phyloP scores from a whole-genome alignment of 352 stramenopile genomes.

The Plasmopara muralis region DNA sequence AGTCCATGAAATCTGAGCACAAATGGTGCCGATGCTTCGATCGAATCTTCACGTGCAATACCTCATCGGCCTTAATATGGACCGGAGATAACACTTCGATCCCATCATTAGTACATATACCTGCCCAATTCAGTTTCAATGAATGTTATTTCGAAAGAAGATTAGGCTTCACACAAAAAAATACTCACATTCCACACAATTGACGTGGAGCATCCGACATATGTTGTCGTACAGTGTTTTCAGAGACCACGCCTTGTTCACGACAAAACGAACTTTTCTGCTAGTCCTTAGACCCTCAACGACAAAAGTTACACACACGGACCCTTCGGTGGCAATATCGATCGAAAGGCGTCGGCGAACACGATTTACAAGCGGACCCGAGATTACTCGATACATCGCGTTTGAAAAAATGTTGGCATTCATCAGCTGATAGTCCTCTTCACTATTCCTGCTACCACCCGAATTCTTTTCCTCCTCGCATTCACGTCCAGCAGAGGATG shows the following conservation, averaged over 20 bases:
- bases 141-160: constrained; percentile 5
- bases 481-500: constrained; percentile 36
- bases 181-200: constrained; percentile 50
- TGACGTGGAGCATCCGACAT: constrained; percentile 62
- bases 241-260: constrained; percentile 61
- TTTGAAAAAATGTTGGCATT: constrained; percentile 77
- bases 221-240: constrained; percentile 55
- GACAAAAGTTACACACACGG: constrained; percentile 60
- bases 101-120: constrained; percentile 43
- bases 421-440: constrained; percentile 12
- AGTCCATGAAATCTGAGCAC: constrained; percentile 25
- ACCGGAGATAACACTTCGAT: constrained; percentile 62
- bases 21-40: constrained; percentile 38
- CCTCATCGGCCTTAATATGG: constrained; percentile 67
- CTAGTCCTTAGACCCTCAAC: constrained; percentile 54
- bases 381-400: constrained; percentile 79
- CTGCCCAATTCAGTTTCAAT: constrained; percentile 21
- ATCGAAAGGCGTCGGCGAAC: constrained; percentile 71
- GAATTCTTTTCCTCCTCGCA: constrained; percentile 17
- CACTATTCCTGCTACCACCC: constrained; percentile 12
- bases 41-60: constrained; percentile 59
- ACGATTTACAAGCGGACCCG: constrained; percentile 64
- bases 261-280: constrained; percentile 63
- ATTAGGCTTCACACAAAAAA: not conserved
- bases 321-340: constrained; percentile 69